Evolutionary conservation across 495 filamentous ascomycete genomes (phyloP), one percentile per base, ranked within the genome.

Genomic region (Chaetomium fimeti): DNA sequence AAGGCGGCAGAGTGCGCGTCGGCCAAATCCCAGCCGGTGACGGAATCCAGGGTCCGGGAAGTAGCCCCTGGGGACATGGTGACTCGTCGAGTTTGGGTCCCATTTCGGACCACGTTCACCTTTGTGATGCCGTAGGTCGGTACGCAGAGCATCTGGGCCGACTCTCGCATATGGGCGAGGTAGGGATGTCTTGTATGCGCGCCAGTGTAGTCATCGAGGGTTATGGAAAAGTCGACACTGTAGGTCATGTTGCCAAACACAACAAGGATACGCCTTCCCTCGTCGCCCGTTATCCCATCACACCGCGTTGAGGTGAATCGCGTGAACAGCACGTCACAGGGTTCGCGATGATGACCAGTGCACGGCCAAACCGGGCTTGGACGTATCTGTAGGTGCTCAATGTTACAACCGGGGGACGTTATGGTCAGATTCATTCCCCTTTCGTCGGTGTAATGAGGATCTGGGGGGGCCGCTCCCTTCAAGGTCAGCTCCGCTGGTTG

Each of bases 121-220:
- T 52, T 52, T 2, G 48, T 52, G 11, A 52, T 52, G 48, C 48
- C 8, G 48, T 52, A 52, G 5, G 48, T 52, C 48, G 48, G 48
- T 13, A 52, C 48, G 24, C 48, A 52, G 12, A 52, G 48, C 48
- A 52, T 52, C 48, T 52, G 48, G 48, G 48, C 11, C 24, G 48
- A 52, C 48, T 52, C 22, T 2, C 4, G 22, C 22, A 52, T 24
- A 2, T 27, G 1, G 15, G 22, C 24, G 9, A 52, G 8, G 24
- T 27, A 27, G 0, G 48, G 48, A 16, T 52, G 48, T 1, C 9
- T 8, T 24, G 11, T 27, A 11, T 8, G 8, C 9, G 2, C 12
- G 24, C 48, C 48, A 13, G 48, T 52, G 24, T 52, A 52, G 15
- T 52, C 48, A 9, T 52, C 27, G 1, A 13, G 22, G 1, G 48